These are phyloP conservation scores for Pythium angustatum DNA, from an alignment of 352 stramenopile genomes.

Conservation along the genomic window DNA sequence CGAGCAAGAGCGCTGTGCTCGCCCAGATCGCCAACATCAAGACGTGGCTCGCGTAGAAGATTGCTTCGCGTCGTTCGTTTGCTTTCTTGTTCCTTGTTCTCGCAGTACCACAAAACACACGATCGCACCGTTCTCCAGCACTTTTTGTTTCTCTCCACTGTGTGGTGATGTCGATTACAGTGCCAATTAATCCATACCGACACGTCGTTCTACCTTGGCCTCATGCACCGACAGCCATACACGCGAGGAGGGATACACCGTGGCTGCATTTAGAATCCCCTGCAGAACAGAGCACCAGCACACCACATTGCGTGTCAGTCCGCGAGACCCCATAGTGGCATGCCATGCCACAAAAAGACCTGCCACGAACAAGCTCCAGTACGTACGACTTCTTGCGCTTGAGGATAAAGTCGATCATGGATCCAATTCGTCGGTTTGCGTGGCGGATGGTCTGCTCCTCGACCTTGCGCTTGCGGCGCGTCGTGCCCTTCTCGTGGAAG, in stretches of 20 bases:
- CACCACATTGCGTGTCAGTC: background rate
- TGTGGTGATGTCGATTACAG: no score
- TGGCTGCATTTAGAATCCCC: background rate
- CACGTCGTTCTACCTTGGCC: no score
- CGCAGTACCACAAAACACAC: no score
- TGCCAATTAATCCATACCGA: no score
- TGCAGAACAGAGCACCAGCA: background rate
- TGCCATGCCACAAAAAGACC: no score
- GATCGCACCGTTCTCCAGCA: no score
- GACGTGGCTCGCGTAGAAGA: slow-evolving; percentile 46
- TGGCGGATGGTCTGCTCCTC: slow-evolving; percentile 81
- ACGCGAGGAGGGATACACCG: background rate
- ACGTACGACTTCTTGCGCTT: slow-evolving; percentile 80
- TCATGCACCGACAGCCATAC: no score
- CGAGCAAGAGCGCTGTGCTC: slow-evolving; percentile 73
- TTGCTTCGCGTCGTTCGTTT: background rate
- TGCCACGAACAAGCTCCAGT: no score
- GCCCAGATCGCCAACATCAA: slow-evolving; percentile 83
- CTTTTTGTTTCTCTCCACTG: no score
- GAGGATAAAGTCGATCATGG: slow-evolving; percentile 87
- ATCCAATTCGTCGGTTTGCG: slow-evolving; percentile 77
- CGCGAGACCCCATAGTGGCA: no score
- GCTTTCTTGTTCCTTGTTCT: background rate
- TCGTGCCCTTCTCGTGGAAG: slow-evolving; percentile 85
- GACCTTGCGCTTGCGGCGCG: slow-evolving; percentile 77